Evolutionary conservation across 2,329 filamentous ascomycete species (phyloP).

Genomic region (Plenodomus biglobosus): DNA sequence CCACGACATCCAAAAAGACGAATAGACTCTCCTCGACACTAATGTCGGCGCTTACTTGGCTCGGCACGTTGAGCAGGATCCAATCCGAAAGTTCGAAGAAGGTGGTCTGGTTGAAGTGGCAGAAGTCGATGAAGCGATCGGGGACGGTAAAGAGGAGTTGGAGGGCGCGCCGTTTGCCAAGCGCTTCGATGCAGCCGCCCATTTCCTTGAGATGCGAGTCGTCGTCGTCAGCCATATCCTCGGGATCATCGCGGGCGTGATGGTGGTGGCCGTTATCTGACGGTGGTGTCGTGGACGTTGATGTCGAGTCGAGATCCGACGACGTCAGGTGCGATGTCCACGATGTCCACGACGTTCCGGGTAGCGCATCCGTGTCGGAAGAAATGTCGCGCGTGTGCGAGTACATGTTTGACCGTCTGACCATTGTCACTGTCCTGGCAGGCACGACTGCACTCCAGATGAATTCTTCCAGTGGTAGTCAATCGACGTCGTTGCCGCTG

Average conservation of each 20-base stretch:
- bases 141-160: slow-evolving; percentile 40
- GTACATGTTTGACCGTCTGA: neutral
- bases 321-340: neutral
- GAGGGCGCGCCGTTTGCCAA: slow-evolving; percentile 36
- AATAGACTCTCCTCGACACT: slow-evolving; percentile 44
- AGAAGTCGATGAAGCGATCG: slow-evolving; percentile 42
- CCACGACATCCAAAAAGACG: slow-evolving; percentile 43
- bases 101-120: slow-evolving; percentile 43
- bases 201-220: slow-evolving; percentile 8
- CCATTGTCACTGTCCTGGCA: neutral
- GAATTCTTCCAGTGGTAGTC: too few relatives aligned
- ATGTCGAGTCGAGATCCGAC: neutral
- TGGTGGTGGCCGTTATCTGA: neutral
- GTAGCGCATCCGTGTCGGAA: neutral
- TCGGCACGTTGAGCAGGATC: slow-evolving; percentile 39
- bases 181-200: slow-evolving; percentile 16
- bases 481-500: too few relatives aligned
- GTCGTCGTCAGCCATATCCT: neutral
- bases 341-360: neutral
- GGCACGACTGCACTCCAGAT: too few relatives aligned
- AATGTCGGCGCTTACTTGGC: slow-evolving; percentile 32
- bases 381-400: neutral
- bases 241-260: neutral
- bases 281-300: neutral
- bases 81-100: slow-evolving; percentile 44